These are phyloP conservation scores for Xylaria sp. DNA, from an alignment of 2,329 filamentous ascomycete genomes.

Conservation along the genomic window DNA sequence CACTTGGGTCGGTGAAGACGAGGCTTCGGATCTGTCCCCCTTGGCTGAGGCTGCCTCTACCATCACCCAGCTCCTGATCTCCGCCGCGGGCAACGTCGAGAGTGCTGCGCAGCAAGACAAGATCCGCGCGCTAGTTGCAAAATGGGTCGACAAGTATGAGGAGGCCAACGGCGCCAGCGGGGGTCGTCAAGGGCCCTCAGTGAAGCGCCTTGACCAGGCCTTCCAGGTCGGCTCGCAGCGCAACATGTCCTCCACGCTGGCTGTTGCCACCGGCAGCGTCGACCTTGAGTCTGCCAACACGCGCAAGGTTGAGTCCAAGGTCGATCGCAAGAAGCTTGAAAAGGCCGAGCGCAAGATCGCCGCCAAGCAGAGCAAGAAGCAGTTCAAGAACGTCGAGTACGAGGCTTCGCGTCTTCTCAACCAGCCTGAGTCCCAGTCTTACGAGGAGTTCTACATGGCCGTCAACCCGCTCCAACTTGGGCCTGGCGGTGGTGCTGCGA, in stretches of 20 bases:
- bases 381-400: conserved; percentile 97
- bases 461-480: conserved; percentile 96
- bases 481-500: conserved; percentile 68
- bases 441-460: conserved; percentile 99
- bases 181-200: conserved; percentile 74
- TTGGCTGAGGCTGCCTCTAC: conserved; percentile 82
- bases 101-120: conserved; percentile 73
- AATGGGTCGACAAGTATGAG: conserved; percentile 84
- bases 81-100: conserved; percentile 81
- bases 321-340: conserved; percentile 98
- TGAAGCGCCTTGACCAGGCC: conserved; percentile 88
- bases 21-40: conserved; percentile 72
- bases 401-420: conserved; percentile 91
- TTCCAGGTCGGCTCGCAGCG: conserved; percentile 92
- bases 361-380: conserved; percentile 97
- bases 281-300: conserved; percentile 93
- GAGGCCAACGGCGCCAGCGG: conserved; percentile 75
- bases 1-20: conserved; percentile 76
- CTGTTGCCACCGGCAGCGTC: conserved; percentile 80
- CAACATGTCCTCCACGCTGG: conserved; percentile 95
- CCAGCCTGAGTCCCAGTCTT: conserved; percentile 83
- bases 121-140: conserved; percentile 83
- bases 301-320: conserved; percentile 94
- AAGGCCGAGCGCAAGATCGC: conserved; percentile 98
- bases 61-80: conserved; percentile 87